Base-by-base conservation (phyloP, 768 basidiomycete genomes). In the Mycena maculata region DNA sequence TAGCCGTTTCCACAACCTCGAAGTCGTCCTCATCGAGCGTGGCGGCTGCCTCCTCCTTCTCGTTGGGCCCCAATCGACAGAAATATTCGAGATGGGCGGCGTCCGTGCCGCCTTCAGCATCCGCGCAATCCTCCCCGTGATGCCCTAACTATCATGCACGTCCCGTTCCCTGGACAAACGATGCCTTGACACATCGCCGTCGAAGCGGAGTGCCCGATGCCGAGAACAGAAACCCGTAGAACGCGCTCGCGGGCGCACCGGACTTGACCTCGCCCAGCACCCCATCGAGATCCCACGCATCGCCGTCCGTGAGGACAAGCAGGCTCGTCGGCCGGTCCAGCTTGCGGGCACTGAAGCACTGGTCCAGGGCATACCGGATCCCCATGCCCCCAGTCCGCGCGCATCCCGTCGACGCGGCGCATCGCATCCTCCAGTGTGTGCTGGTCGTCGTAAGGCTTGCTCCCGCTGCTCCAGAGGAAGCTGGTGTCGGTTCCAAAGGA, bases 261-360 rank as follows among this genome's bases (percentile, higher is more conserved):
- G 60, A 36, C 9, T 73, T 22, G 3, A 68, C 61, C 28, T 58
- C 61, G 7, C 15, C 16, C 20, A 66, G 31, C 20, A 77, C 57
- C 0, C 60, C 45, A 15, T 76, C 60, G 0, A 42, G 1, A 16
- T 70, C 64, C 61, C 71, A 68, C 15, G 69, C 74, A 22, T 77
- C 69, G 11, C 85, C 86, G 45, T 85, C 86, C 4, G 86, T 86
- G 11, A 87, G 77, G 7, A 86, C 63, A 44, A 87, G 82, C 7
- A 84, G 66, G n/a, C 71, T 76, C 0, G 81, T 79, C 7, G 84
- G 79, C 0, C 77, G 78, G 45, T 76, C 69, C 7, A 27, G 55
- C 1, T 59, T 73, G 15, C 83, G 79, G 0, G 67, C 67, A 0
- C 25, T 25, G 36, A 85, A 76, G 39, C 77, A 76, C 0, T 31